Base-by-base conservation (phyloP, 768 basidiomycete genomes). In the Clitopilus passeckerianus region DNA sequence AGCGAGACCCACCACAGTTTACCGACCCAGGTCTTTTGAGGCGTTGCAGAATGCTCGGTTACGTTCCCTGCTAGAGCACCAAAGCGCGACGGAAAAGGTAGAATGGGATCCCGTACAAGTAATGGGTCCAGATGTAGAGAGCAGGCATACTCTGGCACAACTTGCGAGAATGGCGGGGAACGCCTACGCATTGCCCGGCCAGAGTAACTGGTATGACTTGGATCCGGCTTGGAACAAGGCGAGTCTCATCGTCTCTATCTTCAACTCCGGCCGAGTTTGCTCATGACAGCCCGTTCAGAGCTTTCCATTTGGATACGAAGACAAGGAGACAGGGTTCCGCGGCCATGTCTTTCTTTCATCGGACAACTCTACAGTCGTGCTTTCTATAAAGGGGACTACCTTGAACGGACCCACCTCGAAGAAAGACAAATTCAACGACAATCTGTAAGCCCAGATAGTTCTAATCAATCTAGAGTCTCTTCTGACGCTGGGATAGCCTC, bases 351-450 rank as follows among this genome's bases (percentile, higher is more conserved):
- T 96, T 66, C 75, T 86, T 43, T 85, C 88, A 12, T 79, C 81
- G 10, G 85, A 87, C 68, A 94, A 96, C 68, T 80, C 85, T 9
- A 95, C 92, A 0, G 80, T 93, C 60, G 81, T 98, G 9, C 80
- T 98, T 30, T 84, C 93, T 46, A 91, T 98, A 72, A 98, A 98
- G 68, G 82, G 82, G 4, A 98, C 95, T 0, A 93, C 92, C 0
- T 71, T 95, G 0, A 82, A 83, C 62, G 94, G 94, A 1, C 86
- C 89, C 14, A 96, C 96, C 12, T 90, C 91, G 55, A 90, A 85
- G 76, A 86, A 89, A 67, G 96, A 98, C 74, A 95, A 93, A 74
- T 87, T 87, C 68, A 98, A 98, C 71, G 95, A 97, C 72, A 93
- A 93, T 65, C 66, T 92, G 71, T 80, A 59, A 16, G 76, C 66